Conservation (phyloP, 2,329 filamentous ascomycete species). For the Ophiostoma piceae region DNA sequence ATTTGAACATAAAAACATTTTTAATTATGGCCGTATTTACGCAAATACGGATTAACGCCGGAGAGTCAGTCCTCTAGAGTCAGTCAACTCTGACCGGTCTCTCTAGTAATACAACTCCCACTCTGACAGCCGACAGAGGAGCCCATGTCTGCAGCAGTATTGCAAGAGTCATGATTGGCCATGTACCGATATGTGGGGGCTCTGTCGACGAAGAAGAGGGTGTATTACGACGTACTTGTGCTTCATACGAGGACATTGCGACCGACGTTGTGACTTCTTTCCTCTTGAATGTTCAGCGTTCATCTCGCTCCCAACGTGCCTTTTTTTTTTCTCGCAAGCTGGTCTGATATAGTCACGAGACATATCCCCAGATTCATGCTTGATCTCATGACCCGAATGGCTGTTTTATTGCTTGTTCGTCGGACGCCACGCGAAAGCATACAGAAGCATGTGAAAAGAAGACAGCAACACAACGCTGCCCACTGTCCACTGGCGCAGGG, state of each 20-base stretch:
- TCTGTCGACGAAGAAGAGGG: background rate
- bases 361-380: background rate
- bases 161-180: slow-evolving; percentile 11
- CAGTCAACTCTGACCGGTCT: too few relatives aligned
- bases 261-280: background rate
- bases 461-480: background rate
- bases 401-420: background rate
- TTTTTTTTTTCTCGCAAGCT: background rate
- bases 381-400: background rate
- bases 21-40: background rate
- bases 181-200: background rate
- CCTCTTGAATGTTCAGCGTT: background rate
- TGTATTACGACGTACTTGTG: background rate
- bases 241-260: background rate
- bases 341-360: background rate
- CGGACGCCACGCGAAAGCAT: too few relatives aligned
- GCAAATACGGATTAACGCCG: slow-evolving; percentile 10
- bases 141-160: background rate
- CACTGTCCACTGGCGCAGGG: background rate
- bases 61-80: background rate
- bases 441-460: background rate
- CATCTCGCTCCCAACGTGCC: background rate
- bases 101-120: too few relatives aligned
- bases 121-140: background rate
- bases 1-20: background rate